Percentiles rank a stretch among this genome's conserved stretches.
phyloP scores from a whole-genome alignment of 2,329 filamentous ascomycete species.

The Colletotrichum chrysophilum region DNA sequence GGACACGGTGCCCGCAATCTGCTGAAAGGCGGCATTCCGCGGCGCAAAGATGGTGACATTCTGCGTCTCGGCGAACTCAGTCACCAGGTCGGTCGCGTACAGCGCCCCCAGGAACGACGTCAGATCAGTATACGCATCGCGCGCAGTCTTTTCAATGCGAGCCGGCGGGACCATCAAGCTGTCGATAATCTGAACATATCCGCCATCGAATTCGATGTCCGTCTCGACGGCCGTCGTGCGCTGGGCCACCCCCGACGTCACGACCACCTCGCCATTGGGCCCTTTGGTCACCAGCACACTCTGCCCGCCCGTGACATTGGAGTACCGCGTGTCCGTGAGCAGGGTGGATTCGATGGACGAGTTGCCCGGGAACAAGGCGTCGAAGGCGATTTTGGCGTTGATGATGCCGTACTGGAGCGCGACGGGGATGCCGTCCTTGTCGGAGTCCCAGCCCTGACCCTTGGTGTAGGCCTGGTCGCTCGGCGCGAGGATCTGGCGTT shows the following conservation, averaged over 20 bases:
- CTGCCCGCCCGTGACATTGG: conserved; percentile 56
- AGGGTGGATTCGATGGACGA: conserved; percentile 48
- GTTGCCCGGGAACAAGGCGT: conserved; percentile 38
- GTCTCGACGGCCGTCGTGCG: conserved; percentile 44
- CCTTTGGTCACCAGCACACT: conserved; percentile 51
- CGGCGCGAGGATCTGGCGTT: conserved; percentile 57
- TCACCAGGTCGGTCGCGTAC: conserved; percentile 15
- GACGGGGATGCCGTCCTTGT: conserved; percentile 47
- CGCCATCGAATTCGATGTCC: conserved; percentile 53
- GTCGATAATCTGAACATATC: conserved; percentile 58
- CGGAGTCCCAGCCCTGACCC: conserved; percentile 37
- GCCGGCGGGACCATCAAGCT: conserved; percentile 53
- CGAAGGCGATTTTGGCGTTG: conserved; percentile 50
- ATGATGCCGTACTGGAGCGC: conserved; percentile 67
- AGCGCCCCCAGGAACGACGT: conserved; percentile 21
- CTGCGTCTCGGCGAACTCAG: conserved; percentile 15
- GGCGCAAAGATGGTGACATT: conserved; percentile 22
- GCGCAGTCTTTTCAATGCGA: conserved; percentile 15
- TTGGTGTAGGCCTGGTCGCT: conserved; percentile 60
- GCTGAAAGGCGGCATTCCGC: conserved; percentile 17
- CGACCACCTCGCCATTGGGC: conserved; percentile 33
- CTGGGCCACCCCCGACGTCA: conserved; percentile 38
- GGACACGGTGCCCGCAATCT: background rate
- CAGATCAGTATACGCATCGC: conserved; percentile 19
- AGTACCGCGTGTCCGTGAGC: conserved; percentile 45